Evolutionary conservation across 495 filamentous ascomycete species (phyloP), one percentile per base, ranked within the genome.

Genomic region (Neurospora hispaniola): DNA sequence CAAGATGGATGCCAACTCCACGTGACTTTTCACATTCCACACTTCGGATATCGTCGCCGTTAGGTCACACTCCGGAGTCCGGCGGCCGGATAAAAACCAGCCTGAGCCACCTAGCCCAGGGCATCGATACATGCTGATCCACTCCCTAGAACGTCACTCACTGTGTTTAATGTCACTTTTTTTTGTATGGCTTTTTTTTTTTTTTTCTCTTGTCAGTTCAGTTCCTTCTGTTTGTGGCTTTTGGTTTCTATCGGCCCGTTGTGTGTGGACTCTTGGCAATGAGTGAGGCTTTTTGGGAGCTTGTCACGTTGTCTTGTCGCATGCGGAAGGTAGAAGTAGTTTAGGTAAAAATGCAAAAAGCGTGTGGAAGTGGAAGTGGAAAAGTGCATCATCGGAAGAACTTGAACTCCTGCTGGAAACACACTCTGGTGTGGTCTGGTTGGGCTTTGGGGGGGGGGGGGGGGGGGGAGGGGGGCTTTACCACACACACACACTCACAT

Each of bases 211-310:
- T 31, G 27, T 31, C 35, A 38, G 35, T 38, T 6, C 4, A 5
- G 35, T 38, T 38, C 31, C 0, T 42, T 62, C 27, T 35, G 8
- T 62, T 35, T 35, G 54, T 35, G 54, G 27, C 27, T 66, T 66
- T 66, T 66, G 5, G 14, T 18, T 66, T 66, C 54, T 66, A 66
- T 66, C 54, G 54, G 54, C 54, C 54, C 54, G 54, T 62, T 62
- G 14, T 62, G 11, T 62, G 39, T 39, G 39, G 39, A 39, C 39
- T 39, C 39, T 39, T 62, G 9, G 27, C 7, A 62, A 31, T 31
- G 2, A 62, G 0, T 35, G 27, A 18, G 27, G 16, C 6, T 39
- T 62, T 8, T 9, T 35, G 14, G 2, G 18, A 62, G n/a, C 12
- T 62, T 18, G 27, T 62, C 54, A 62, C 54, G 6, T 31, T 62